Evolutionary conservation across 2,329 filamentous ascomycete genomes (phyloP).

Genomic region (Rhynchosporium secalis): DNA sequence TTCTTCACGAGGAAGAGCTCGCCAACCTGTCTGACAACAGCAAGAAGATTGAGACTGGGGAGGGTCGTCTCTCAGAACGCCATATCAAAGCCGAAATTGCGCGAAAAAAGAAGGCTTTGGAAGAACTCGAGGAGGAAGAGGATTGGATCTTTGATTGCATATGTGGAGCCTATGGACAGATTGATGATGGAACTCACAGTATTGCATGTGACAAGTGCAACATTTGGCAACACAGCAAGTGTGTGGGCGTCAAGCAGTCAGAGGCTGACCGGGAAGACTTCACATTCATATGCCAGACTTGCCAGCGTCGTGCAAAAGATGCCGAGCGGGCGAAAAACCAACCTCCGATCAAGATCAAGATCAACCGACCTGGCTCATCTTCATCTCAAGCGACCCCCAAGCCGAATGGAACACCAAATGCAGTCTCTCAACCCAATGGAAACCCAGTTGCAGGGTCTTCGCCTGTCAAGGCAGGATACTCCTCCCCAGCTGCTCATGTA

Average conservation of each 20-base stretch:
- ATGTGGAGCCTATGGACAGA: conserved; percentile 86
- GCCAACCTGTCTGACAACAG: conserved; percentile 76
- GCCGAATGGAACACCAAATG: conserved; percentile 27
- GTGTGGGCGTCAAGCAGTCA: conserved; percentile 74
- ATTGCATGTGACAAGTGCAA: conserved; percentile 92
- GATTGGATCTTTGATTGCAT: conserved; percentile 95
- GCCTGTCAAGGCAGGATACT: conserved; percentile 20
- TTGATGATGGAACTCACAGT: conserved; percentile 92
- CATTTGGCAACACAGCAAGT: conserved; percentile 96
- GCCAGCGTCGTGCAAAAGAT: conserved; percentile 67
- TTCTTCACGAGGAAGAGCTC: conserved; percentile 82
- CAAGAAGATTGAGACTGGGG: conserved; percentile 55
- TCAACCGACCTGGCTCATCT: conserved; percentile 50
- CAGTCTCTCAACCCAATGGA: conserved; percentile 24
- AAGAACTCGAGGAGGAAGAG: conserved; percentile 67
- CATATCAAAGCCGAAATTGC: conserved; percentile 81
- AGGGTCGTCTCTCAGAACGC: conserved; percentile 71
- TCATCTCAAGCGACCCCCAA: conserved; percentile 42
- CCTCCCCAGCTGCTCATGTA: conserved; percentile 11
- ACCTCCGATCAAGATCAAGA: conserved; percentile 55
- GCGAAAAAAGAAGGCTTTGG: conserved; percentile 72
- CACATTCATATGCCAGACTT: conserved; percentile 79
- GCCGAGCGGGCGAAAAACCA: conserved; percentile 61
- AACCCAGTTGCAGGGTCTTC: conserved; percentile 21
- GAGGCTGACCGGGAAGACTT: conserved; percentile 86